Conservation (phyloP, 192 early-diverging fungal genomes). For the Backusella parvicylindrica region DNA sequence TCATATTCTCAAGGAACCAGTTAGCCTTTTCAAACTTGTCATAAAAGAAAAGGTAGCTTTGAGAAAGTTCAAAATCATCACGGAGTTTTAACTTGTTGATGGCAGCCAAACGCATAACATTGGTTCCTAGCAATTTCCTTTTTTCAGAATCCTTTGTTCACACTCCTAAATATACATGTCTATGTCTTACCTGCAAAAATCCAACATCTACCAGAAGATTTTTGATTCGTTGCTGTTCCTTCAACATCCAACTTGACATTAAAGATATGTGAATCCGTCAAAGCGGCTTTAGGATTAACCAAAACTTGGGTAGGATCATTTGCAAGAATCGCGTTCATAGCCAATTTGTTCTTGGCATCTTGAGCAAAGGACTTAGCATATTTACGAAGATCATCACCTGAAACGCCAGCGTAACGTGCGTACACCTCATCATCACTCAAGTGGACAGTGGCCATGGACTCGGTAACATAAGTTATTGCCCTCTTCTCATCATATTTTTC, state of each 20-base stretch:
- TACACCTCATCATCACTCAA: background rate
- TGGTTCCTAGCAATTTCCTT: conserved; percentile 30
- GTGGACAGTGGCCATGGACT: background rate
- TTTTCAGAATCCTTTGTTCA: background rate
- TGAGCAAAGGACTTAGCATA: conserved; percentile 46
- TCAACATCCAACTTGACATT: conserved; percentile 53
- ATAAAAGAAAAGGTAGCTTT: conserved; percentile 62
- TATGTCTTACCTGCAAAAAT: conserved; percentile 66
- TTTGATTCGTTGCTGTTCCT: conserved; percentile 65
- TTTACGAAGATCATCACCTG: conserved; percentile 15
- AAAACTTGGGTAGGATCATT: conserved; percentile 56
- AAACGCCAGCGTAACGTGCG: conserved; percentile 13
- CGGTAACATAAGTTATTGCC: background rate
- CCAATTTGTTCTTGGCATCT: conserved; percentile 67
- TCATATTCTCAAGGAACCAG: conserved; percentile 78
- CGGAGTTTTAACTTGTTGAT: conserved; percentile 58
- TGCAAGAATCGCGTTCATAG: conserved; percentile 60
- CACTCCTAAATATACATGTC: background rate
- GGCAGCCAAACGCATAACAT: conserved; percentile 63
- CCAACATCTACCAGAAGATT: conserved; percentile 77
- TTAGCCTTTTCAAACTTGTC: conserved; percentile 85
- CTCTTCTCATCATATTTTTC: background rate
- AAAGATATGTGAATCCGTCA: conserved; percentile 54
- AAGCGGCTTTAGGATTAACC: conserved; percentile 52
- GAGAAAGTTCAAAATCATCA: conserved; percentile 76